A percentile compares a stretch with the other conserved stretches of the same genome.
phyloP scores from a whole-genome alignment of 2,329 filamentous ascomycete genomes.

The Raffaelea arxii region DNA sequence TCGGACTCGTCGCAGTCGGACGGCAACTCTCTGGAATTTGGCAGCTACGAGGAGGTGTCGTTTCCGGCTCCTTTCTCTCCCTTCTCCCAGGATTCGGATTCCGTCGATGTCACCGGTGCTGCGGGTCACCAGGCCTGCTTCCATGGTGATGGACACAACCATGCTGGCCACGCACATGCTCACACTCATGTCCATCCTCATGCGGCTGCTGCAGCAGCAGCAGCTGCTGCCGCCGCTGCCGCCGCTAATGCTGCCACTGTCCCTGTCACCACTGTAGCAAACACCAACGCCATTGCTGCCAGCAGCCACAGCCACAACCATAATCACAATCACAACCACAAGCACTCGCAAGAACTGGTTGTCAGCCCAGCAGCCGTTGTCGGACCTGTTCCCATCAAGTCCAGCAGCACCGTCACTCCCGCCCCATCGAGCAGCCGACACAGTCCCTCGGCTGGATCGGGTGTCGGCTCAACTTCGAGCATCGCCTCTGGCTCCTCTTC shows the following conservation, averaged over 20 bases:
- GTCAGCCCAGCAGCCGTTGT: constrained; percentile 61
- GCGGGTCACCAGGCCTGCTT: constrained; percentile 55
- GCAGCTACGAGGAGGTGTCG: constrained; percentile 71
- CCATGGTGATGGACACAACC: constrained; percentile 43
- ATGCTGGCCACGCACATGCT: constrained; percentile 16
- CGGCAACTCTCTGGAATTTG: constrained; percentile 54
- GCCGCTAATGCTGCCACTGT: too few relatives aligned
- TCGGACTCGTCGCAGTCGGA: constrained; percentile 79
- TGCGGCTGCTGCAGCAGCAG: too few relatives aligned
- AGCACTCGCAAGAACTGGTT: constrained; percentile 37
- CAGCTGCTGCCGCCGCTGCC: too few relatives aligned
- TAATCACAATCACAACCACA: constrained; percentile 33
- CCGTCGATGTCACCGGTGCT: constrained; percentile 48
- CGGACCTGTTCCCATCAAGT: constrained; percentile 61
- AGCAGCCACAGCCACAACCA: constrained; percentile 41
- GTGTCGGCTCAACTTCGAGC: constrained; percentile 28
- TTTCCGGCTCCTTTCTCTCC: constrained; percentile 59
- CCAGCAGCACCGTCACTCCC: constrained; percentile 17
- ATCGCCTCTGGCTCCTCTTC: constrained; percentile 29
- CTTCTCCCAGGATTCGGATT: constrained; percentile 75
- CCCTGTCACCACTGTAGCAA: constrained; percentile 20
- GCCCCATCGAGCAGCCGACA: constrained; percentile 37
- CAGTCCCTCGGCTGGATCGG: constrained; percentile 50
- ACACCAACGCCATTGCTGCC: too few relatives aligned
- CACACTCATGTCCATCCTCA: constrained; percentile 35